A percentile compares a stretch with the other conserved stretches of the same genome.
Evolutionary conservation across 768 basidiomycete species (phyloP).

Genomic region (Gymnopilus junonius): DNA sequence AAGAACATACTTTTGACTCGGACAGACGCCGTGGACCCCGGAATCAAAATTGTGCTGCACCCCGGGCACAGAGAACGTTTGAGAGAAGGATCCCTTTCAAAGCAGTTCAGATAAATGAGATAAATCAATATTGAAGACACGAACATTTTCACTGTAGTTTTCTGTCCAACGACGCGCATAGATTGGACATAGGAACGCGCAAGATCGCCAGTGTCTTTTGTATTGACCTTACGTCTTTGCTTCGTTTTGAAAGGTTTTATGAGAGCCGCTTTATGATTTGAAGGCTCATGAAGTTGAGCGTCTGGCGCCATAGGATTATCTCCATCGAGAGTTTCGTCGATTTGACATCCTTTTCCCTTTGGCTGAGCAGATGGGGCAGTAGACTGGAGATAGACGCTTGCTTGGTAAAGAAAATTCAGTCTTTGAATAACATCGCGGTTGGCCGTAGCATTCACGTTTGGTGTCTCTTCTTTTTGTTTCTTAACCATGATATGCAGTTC

Average conservation of each 20-base stretch:
- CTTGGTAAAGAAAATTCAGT: conserved; percentile 86
- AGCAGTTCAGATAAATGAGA: background rate
- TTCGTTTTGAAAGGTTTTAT: background rate
- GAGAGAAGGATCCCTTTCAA: conserved; percentile 74
- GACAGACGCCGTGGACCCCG: conserved; percentile 67
- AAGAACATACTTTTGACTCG: conserved; percentile 62
- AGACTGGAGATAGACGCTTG: conserved; percentile 63
- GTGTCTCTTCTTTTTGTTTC: conserved; percentile 60
- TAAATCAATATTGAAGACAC: conserved; percentile 24
- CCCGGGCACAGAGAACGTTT: conserved; percentile 80
- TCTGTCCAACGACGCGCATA: conserved; percentile 76
- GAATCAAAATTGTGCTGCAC: conserved; percentile 67
- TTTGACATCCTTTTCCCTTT: conserved; percentile 7
- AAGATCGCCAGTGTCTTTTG: conserved; percentile 48
- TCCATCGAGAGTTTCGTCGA: background rate
- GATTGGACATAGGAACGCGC: conserved; percentile 65
- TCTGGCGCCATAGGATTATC: background rate
- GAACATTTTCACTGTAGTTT: conserved; percentile 79
- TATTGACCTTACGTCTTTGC: conserved; percentile 33
- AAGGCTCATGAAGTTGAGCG: background rate
- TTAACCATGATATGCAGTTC: conserved; percentile 54
- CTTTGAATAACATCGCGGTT: conserved; percentile 83
- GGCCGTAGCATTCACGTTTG: conserved; percentile 58
- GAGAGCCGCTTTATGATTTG: background rate
- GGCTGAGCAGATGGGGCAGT: conserved; percentile 19